Evolutionary conservation across 78 protist species (phyloP), one percentile per base, ranked within the genome.

Genomic region (Diacronema lutheri): DNA sequence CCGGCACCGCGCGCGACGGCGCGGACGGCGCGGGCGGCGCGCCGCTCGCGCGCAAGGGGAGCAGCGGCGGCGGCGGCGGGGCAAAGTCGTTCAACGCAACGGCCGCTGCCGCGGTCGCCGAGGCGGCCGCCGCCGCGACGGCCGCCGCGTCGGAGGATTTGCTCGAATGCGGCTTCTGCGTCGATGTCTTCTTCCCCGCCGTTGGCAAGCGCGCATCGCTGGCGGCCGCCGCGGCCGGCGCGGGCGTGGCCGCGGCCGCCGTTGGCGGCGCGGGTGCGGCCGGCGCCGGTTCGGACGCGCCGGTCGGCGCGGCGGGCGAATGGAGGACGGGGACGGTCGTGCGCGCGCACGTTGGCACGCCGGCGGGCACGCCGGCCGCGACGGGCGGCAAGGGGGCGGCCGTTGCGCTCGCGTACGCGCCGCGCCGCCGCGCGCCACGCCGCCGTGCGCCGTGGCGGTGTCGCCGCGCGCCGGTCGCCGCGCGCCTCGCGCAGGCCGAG

Each of bases 101-200:
- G 25, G 64, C 26, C 64, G 64, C 26, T 5, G 55, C 13, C 29
- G 79, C 57, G 11, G 50, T 58, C n/a, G 37, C 55, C 35, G 57
- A 40, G 79, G 61, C 61, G 16, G 61, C 4, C 23, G 5, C 23
- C 61, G 29, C 4, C 23, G 61, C 23, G 29, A 12, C 71, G 37
- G 31, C 7, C 26, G 25, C 41, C 37, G 57, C 23, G 58, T 23
- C 16, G 35, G 50, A 23, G 26, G 79, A 71, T 35, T 19, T 71
- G 58, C 79, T 71, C 37, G 79, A 71, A 58, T 4, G 37, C 19
- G 79, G 79, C 79, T 41, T 71, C 23, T 37, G 33, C 79, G 79
- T 71, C 11, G 14, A 56, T 29, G 79, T 71, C 9, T 56, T 23
- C 58, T 41, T n/a, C 9, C 26, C 79, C 29, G 2, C 50, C 20